phyloP scores from a whole-genome alignment of 2,329 filamentous ascomycete species.

The Epicoccum sorghinum region DNA sequence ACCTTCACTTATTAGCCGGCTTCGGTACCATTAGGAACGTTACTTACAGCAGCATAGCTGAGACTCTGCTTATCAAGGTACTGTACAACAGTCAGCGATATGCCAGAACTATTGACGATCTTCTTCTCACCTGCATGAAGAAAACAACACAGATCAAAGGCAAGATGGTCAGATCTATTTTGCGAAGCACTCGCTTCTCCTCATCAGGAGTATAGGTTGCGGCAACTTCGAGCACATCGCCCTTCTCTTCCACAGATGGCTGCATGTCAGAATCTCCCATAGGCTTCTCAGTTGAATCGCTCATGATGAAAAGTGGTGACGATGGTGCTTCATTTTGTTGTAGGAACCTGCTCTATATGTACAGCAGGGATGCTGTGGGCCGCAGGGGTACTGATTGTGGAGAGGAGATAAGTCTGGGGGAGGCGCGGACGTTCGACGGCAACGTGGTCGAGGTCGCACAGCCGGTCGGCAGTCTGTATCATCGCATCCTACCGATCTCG shows the following conservation, averaged over 20 bases:
- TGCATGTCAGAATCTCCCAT: neutral
- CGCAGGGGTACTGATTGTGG: slow-evolving; percentile 1
- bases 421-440: neutral
- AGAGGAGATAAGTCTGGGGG: neutral
- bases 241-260: slow-evolving; percentile 3
- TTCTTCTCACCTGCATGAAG: slow-evolving; percentile 32
- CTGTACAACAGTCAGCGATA: neutral
- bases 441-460: neutral
- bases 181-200: slow-evolving; percentile 20
- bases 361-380: neutral
- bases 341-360: neutral
- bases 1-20: neutral
- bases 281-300: neutral
- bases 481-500: no score
- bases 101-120: no score
- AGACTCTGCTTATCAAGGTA: slow-evolving; percentile 57
- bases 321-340: neutral
- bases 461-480: slow-evolving; percentile 3
- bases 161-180: slow-evolving; percentile 21
- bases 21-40: no score
- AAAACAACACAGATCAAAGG: slow-evolving; percentile 26
- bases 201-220: slow-evolving; percentile 16
- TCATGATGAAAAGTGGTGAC: neutral
- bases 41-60: slow-evolving; percentile 54
- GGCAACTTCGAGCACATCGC: slow-evolving; percentile 1